Percentiles rank a stretch among this genome's conserved stretches.
These are phyloP conservation scores for Corymbia maculata DNA, from an alignment of 345 rosid species.

Conservation along the genomic window DNA sequence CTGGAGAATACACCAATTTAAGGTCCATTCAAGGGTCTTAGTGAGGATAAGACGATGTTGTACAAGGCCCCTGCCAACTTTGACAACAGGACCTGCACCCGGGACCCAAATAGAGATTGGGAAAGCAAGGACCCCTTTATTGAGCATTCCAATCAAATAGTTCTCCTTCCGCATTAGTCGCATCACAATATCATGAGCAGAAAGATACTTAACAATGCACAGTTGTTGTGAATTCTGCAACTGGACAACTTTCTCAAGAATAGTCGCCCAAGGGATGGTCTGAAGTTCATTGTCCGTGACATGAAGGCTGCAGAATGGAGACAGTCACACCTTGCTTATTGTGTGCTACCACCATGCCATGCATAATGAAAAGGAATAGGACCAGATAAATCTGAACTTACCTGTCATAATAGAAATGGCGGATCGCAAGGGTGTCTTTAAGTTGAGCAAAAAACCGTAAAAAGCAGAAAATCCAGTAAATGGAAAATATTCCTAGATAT, in stretches of 20 bases:
- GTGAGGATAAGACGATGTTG: constrained; percentile 58
- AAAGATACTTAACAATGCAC: constrained; percentile 93
- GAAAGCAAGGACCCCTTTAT: constrained; percentile 92
- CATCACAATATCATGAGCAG: constrained; percentile 93
- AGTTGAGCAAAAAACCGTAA: constrained; percentile 85
- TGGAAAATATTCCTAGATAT: constrained; percentile 74
- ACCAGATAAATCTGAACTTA: constrained; percentile 10
- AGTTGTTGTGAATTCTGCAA: constrained; percentile 73
- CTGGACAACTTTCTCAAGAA: constrained; percentile 84
- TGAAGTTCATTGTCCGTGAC: constrained; percentile 87
- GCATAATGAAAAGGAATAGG: not conserved
- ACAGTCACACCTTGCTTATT: not conserved
- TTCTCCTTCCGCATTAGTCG: constrained; percentile 98
- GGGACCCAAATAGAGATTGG: constrained; percentile 84
- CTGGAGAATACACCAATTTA: constrained; percentile 98
- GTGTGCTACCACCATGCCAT: not conserved
- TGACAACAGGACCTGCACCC: constrained; percentile 84
- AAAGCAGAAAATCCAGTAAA: constrained; percentile 87
- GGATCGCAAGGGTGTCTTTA: constrained; percentile 72
- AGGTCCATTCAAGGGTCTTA: constrained; percentile 96
- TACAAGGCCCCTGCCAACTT: constrained; percentile 37
- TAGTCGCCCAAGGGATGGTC: constrained; percentile 89
- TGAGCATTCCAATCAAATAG: constrained; percentile 96
- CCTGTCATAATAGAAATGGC: constrained; percentile 82
- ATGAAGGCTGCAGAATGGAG: constrained; percentile 62